Conservation (phyloP, 495 filamentous ascomycete genomes). For the Recurvomyces mirabilis region DNA sequence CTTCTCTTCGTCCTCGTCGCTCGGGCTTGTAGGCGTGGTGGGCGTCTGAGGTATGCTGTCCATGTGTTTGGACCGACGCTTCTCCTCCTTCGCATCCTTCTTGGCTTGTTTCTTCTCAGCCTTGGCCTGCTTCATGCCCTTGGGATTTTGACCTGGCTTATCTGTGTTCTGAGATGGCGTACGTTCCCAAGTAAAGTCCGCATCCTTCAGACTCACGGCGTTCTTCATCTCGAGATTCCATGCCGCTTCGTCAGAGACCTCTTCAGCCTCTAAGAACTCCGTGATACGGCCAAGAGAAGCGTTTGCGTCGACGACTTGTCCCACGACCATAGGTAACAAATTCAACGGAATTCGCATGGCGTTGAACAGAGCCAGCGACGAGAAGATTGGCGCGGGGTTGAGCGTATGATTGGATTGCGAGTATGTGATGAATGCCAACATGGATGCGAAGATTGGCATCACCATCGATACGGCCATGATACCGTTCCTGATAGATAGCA, state of each 20-base stretch:
- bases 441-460: slow-evolving; percentile 89
- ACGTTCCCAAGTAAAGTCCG: slow-evolving; percentile 93
- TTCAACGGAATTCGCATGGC: slow-evolving; percentile 87
- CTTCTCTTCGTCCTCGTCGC: slow-evolving; percentile 88
- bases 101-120: slow-evolving; percentile 31
- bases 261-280: slow-evolving; percentile 83
- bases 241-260: slow-evolving; percentile 61
- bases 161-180: slow-evolving; percentile 86
- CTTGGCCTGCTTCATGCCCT: slow-evolving; percentile 27
- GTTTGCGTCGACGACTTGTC: slow-evolving; percentile 93
- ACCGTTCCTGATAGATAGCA: slow-evolving; percentile 81
- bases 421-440: slow-evolving; percentile 89
- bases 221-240: slow-evolving; percentile 49
- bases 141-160: slow-evolving; percentile 78
- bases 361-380: slow-evolving; percentile 88
- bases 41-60: slow-evolving; percentile 6
- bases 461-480: slow-evolving; percentile 93
- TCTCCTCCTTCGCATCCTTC: slow-evolving; percentile 26
- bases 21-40: slow-evolving; percentile 42
- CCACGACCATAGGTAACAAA: slow-evolving; percentile 96
- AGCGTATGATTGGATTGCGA: slow-evolving; percentile 84
- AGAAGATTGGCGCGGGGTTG: slow-evolving; percentile 89
- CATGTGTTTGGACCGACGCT: slow-evolving; percentile 19
- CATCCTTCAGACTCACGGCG: slow-evolving; percentile 61
- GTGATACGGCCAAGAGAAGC: slow-evolving; percentile 95